Evolutionary conservation across 441 rosid genomes (phyloP).

Genomic region (Gossypium gossypioides): DNA sequence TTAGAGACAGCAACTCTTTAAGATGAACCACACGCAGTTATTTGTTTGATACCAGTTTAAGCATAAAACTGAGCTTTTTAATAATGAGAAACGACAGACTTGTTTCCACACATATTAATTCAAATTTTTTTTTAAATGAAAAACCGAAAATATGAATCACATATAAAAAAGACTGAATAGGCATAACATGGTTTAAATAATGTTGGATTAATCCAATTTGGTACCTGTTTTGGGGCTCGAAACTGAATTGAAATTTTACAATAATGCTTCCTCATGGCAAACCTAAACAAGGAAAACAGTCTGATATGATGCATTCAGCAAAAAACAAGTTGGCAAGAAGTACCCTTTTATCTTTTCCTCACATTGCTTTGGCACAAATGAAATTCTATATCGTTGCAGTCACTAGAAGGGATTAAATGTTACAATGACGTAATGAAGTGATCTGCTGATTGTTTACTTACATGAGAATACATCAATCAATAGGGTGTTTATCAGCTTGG

Average conservation of each 20-base stretch:
- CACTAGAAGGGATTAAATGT: not conserved
- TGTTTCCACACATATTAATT: not conserved
- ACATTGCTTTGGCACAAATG: not conserved
- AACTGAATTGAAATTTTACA: not conserved
- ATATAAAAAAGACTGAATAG: not conserved
- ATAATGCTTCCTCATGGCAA: not conserved
- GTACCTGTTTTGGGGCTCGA: not conserved
- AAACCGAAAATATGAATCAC: not conserved
- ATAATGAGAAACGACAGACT: not conserved
- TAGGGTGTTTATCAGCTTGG: constrained; percentile 88
- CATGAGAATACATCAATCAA: constrained; percentile 42
- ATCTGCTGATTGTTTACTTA: constrained; percentile 18
- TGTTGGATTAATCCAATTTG: not conserved
- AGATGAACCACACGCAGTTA: not conserved
- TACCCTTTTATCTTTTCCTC: not conserved
- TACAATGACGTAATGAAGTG: not conserved
- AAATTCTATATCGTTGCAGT: not conserved
- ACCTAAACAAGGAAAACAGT: constrained; percentile 13
- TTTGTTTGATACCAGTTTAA: not conserved
- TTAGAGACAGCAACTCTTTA: not conserved
- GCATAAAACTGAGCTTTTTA: not conserved
- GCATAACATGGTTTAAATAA: not conserved
- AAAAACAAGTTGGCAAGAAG: not conserved
- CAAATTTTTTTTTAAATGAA: not conserved
- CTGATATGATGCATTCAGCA: not conserved